Percentiles rank a stretch among this genome's conserved stretches.
Evolutionary conservation across 208 protist species (phyloP).

Genomic region (Histomonas meleagridis): DNA sequence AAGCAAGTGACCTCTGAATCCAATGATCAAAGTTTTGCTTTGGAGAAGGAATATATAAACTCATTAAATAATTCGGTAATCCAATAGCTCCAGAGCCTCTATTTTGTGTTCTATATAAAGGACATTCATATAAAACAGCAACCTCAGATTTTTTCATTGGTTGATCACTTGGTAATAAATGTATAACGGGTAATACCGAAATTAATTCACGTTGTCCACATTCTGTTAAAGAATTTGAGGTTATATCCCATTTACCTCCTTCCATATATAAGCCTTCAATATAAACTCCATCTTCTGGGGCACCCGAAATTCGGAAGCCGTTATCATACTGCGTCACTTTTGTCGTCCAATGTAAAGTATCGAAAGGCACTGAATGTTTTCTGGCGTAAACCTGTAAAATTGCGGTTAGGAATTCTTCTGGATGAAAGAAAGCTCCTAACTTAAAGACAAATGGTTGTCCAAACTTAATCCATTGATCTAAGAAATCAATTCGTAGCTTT

Average conservation of each 20-base stretch:
- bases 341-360: conserved; percentile 49
- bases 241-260: conserved; percentile 74
- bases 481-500: conserved; percentile 72
- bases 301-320: conserved; percentile 59
- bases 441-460: conserved; percentile 56
- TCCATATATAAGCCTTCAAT: conserved; percentile 85
- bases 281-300: conserved; percentile 73
- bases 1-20: not conserved
- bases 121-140: conserved; percentile 2
- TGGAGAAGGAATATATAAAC: not conserved
- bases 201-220: conserved; percentile 82
- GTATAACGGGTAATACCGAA: conserved; percentile 81
- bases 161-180: conserved; percentile 81
- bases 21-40: not conserved
- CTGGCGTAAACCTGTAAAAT: conserved; percentile 91
- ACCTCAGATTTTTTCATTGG: no score
- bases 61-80: not conserved
- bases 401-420: conserved; percentile 94
- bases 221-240: conserved; percentile 72
- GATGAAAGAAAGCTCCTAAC: conserved; percentile 86
- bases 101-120: conserved; percentile 9
- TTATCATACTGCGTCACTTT: not conserved
- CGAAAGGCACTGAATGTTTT: conserved; percentile 82
- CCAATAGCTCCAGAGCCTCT: conserved; percentile 13
- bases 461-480: conserved; percentile 65